Evolutionary conservation across 129 eudicot species (phyloP).

Genomic region (Gnaphalium uliginosum): DNA sequence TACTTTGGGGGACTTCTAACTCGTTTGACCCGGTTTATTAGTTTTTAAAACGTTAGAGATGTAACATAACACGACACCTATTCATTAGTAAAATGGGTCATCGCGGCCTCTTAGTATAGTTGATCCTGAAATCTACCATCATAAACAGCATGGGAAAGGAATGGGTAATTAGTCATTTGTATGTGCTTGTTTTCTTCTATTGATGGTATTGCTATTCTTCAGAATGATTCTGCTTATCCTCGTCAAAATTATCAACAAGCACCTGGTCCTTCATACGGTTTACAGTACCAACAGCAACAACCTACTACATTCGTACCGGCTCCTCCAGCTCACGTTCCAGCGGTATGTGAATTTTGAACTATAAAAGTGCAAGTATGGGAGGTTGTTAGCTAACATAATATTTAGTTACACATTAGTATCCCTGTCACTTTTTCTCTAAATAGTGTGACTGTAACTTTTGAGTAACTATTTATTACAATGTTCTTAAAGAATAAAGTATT

Average conservation of each 20-base stretch:
- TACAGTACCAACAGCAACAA: constrained; percentile 46
- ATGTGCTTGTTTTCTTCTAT: constrained; percentile 19
- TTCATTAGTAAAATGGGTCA: background rate
- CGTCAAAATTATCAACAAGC: constrained; percentile 61
- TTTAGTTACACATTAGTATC: background rate
- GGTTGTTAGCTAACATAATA: background rate
- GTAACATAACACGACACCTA: background rate
- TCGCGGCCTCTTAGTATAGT: constrained; percentile 1
- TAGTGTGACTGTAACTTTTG: background rate
- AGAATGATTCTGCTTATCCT: constrained; percentile 39
- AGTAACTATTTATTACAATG: background rate
- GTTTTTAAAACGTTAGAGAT: background rate
- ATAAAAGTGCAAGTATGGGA: constrained; percentile 2
- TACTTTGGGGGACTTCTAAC: background rate
- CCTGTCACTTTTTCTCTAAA: constrained; percentile 8
- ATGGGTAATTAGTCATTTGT: background rate
- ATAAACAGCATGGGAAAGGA: constrained; percentile 1
- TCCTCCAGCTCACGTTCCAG: constrained; percentile 50
- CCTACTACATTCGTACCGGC: constrained; percentile 58
- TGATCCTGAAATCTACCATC: background rate
- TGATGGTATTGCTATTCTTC: constrained; percentile 11
- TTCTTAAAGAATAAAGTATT: constrained; percentile 14
- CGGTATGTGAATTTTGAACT: constrained; percentile 38
- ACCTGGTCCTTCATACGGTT: constrained; percentile 44
- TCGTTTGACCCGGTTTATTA: background rate